Percentiles rank a stretch among this genome's conserved stretches.
These are phyloP conservation scores for Chrysopogon serrulatus DNA, from an alignment of 176 grass and related monocot genomes.

Conservation along the genomic window DNA sequence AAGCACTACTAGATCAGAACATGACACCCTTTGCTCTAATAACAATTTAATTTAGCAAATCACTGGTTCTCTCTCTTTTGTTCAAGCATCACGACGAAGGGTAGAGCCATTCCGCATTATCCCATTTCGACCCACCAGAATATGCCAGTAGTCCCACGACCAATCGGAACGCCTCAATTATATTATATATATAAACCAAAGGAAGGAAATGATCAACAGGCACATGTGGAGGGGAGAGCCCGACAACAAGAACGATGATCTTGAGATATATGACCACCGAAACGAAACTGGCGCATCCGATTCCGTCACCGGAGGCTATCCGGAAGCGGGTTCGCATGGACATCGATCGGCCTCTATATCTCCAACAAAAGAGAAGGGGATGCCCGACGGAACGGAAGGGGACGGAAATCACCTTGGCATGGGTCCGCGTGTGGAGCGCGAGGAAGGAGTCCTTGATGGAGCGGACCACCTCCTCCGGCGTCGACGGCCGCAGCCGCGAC, in stretches of 20 bases:
- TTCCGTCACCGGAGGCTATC: background rate
- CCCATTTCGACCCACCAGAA: background rate
- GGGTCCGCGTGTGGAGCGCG: slow-evolving; percentile 76
- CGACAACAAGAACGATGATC: background rate
- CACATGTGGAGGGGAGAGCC: background rate
- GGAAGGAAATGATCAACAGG: background rate
- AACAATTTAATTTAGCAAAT: background rate
- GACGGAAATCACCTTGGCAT: slow-evolving; percentile 48
- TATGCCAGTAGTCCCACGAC: background rate
- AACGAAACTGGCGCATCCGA: background rate
- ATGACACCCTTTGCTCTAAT: background rate
- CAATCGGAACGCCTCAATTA: background rate
- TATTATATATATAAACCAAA: background rate
- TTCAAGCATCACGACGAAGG: background rate
- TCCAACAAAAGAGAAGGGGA: background rate
- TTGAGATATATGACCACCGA: background rate
- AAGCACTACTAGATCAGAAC: background rate
- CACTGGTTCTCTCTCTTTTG: background rate
- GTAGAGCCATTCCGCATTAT: background rate
- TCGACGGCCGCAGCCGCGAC: slow-evolving; percentile 44
- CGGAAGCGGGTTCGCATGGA: background rate
- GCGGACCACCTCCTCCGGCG: slow-evolving; percentile 55
- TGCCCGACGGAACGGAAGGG: background rate
- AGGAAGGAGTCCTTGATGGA: slow-evolving; percentile 86
- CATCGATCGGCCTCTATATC: background rate